phyloP scores from a whole-genome alignment of 1,284 basidiomycete genomes.

The Agroathelia rolfsii region DNA sequence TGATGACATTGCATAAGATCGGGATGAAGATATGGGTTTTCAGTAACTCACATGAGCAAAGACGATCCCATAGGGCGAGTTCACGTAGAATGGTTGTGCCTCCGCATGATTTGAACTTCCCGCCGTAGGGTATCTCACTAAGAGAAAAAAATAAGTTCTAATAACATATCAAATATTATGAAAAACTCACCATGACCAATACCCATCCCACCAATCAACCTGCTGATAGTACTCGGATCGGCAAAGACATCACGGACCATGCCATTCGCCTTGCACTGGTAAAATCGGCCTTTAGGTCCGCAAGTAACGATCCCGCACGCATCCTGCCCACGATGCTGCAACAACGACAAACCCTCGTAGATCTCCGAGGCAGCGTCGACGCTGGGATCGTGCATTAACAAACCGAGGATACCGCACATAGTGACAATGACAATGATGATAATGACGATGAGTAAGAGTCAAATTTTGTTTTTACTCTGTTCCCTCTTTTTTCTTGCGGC shows the following conservation, averaged over 20 bases:
- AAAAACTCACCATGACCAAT: conserved; percentile 81
- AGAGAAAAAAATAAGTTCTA: conserved; percentile 4
- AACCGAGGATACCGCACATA: conserved; percentile 89
- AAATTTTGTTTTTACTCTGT: no score
- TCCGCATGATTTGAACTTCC: conserved; percentile 97
- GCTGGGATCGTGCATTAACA: conserved; percentile 70
- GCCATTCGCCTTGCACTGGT: conserved; percentile 99
- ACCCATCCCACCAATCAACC: conserved; percentile 90
- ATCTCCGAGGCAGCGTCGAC: conserved; percentile 79
- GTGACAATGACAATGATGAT: conserved; percentile 24
- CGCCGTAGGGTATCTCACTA: conserved; percentile 95
- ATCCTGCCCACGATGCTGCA: conserved; percentile 96
- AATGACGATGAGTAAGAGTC: no score
- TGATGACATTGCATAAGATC: no score
- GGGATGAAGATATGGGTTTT: no score
- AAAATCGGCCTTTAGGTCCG: conserved; percentile 90
- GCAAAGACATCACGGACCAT: conserved; percentile 99
- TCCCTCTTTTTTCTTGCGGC: no score
- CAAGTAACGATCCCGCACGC: conserved; percentile 98
- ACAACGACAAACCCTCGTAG: conserved; percentile 80
- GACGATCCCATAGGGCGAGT: conserved; percentile 97
- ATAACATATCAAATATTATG: conserved; percentile 10
- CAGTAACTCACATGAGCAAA: conserved; percentile 93
- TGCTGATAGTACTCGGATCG: conserved; percentile 62
- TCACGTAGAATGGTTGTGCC: conserved; percentile 99